Base-by-base conservation (phyloP, 2,329 filamentous ascomycete genomes). In the Claviceps sp. region DNA sequence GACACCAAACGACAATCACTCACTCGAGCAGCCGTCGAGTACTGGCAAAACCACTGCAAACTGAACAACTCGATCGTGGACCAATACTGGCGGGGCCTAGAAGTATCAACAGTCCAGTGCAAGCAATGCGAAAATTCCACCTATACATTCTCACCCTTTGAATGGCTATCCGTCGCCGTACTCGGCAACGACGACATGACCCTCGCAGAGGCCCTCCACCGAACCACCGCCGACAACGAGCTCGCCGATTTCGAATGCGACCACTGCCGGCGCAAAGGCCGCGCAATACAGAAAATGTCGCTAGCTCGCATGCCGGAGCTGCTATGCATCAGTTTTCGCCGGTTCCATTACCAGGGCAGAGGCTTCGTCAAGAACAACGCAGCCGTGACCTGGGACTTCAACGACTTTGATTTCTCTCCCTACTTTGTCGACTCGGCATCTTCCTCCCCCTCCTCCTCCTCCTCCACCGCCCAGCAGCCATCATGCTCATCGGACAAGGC, bases 271-370 rank as follows among this genome's bases (percentile, higher is more conserved):
- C 75, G 74, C 53, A 78, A 79, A 51, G 77, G 82, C 22, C 78
- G 80, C 55, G 85, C 84, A 54, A 81, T 77, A 37, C 87, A 87
- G 61, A 81, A 81, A 55, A 80, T 85, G 54, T 84, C 81, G 47
- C 79, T 94, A 53, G 89, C 85, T 8, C 82, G 88, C 7, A 80
- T 89, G 30, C 89, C 91, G 0, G 81, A 87, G 50, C 81, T 89
- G 52, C 73, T 96, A 7, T 86, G 89, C 52, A 71, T 95, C 18
- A 81, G 84, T 56, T 82, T 95, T 66, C 86, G 87, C 61, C 81
- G 71, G 57, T 72, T 74, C 63, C 61, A 71, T 59, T 67, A 65
- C 55, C 63, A 67, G 55, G 58, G 60, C 44, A 56, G 60, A 38
- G 61, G 63, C 14, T 77, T 50, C 68, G 75, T 54, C 52, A 95